Evolutionary conservation across 2,329 filamentous ascomycete genomes (phyloP), one percentile per base, ranked within the genome.

Genomic region (Fusarium marasasianum): DNA sequence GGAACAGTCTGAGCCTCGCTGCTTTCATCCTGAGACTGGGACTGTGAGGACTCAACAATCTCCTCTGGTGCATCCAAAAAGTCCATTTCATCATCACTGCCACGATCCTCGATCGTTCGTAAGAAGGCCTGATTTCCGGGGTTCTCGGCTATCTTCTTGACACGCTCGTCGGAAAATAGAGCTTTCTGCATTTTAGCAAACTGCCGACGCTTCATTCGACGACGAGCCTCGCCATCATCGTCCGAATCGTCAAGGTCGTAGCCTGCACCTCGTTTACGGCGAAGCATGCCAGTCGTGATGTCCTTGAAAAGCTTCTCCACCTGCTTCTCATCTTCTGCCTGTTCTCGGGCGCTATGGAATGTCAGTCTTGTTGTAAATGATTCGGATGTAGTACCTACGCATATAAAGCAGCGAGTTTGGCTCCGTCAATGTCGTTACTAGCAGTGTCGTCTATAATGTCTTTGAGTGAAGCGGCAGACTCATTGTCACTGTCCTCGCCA

Each of bases 261-360:
- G 77, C 95, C 93, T 80, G 93, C 88, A 71, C 92, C 93, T 79
- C 93, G 91, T 81, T 97, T 96, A 71, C 94, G 92, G 17, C 95
- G 92, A 56, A 99, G 88, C 81, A 91, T 92, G 57, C 96, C 96
- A 18, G 93, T 97, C 9, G 94, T 96, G 77, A 99, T 92, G 80
- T 98, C 96, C 77, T 94, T 95, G 87, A 96, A 94, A 58, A 99
- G 89, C 84, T 96, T 96, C 78, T 95, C 93, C 20, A 98, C 92
- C 75, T 94, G 91, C 77, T 96, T 94, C 81, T 97, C 95, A 78
- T 98, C 94, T 43, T 90, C 90, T 43, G 88, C 90, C 70, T 94
- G 92, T 77, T 96, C 92, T 58, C 93, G 93, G 76, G 97, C 92
- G 38, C 93, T 96, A 69, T 65, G 26, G 20, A 33, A 43, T 60